Percentiles rank a stretch among this genome's conserved stretches.
Conservation (phyloP, 2,329 filamentous ascomycete genomes). For the Alternaria solani region DNA sequence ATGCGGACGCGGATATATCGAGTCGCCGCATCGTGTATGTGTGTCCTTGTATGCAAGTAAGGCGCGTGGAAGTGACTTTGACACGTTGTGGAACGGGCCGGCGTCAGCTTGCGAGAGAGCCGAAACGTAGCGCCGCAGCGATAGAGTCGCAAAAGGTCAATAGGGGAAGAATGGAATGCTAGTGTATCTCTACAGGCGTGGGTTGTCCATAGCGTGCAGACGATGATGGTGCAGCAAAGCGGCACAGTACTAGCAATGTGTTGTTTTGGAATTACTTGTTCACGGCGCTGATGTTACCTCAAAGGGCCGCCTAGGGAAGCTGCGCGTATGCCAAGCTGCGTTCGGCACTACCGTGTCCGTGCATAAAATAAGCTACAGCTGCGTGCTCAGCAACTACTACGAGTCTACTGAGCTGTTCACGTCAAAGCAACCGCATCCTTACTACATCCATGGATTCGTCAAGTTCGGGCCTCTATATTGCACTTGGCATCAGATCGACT, state of each 20-base stretch:
- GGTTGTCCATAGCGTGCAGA: slow-evolving; percentile 4
- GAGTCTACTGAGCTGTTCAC: neutral
- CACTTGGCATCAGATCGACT: neutral
- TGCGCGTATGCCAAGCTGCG: slow-evolving; percentile 32
- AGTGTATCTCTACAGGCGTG: neutral
- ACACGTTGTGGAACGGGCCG: slow-evolving; percentile 11
- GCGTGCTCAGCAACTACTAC: neutral
- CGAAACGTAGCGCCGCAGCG: slow-evolving; percentile 21
- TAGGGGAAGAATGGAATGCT: neutral
- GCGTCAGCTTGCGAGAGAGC: slow-evolving; percentile 25
- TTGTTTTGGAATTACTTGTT: slow-evolving; percentile 38
- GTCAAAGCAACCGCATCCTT: neutral
- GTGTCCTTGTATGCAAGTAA: slow-evolving; percentile 6
- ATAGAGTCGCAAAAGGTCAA: slow-evolving; percentile 11
- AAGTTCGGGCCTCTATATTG: neutral
- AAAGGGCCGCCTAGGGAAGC: slow-evolving; percentile 18
- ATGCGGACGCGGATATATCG: slow-evolving; percentile 30
- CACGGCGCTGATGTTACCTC: slow-evolving; percentile 30
- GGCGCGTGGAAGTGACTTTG: slow-evolving; percentile 9
- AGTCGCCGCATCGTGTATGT: slow-evolving; percentile 41
- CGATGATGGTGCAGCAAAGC: neutral
- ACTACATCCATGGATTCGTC: neutral
- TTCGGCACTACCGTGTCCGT: neutral
- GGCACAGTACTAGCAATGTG: slow-evolving; percentile 26
- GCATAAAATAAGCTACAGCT: too few relatives aligned